A percentile compares a stretch with the other conserved stretches of the same genome.
Evolutionary conservation across 2,329 filamentous ascomycete species (phyloP).

Genomic region (Pestalotiopsis sp.): DNA sequence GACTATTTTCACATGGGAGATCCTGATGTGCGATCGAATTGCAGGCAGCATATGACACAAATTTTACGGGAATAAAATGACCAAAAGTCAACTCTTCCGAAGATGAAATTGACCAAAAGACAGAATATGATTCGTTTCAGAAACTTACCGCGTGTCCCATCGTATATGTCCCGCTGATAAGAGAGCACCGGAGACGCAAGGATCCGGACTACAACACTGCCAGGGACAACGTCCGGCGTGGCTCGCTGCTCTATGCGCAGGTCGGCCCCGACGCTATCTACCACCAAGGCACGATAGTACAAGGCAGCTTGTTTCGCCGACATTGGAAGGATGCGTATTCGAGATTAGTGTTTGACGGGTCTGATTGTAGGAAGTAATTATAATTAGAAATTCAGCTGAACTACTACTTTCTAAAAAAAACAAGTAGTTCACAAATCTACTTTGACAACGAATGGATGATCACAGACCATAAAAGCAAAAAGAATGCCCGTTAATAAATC

Average conservation of each 20-base stretch:
- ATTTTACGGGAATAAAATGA: too few relatives aligned
- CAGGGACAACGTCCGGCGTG: slow-evolving; percentile 34
- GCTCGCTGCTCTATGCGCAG: slow-evolving; percentile 33
- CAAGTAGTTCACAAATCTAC: neutral
- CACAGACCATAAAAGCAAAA: too few relatives aligned
- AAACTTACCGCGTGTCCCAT: slow-evolving; percentile 29
- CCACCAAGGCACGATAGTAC: slow-evolving; percentile 30
- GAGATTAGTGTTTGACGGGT: too few relatives aligned
- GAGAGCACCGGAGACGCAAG: slow-evolving; percentile 38
- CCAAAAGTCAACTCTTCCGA: too few relatives aligned
- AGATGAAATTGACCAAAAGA: too few relatives aligned
- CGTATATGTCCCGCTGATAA: slow-evolving; percentile 43
- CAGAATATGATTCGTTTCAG: too few relatives aligned
- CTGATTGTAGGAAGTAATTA: too few relatives aligned
- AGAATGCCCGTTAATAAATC: neutral
- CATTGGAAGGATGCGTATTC: slow-evolving; percentile 13
- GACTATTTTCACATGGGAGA: too few relatives aligned
- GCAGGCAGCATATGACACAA: too few relatives aligned
- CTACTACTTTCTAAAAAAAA: neutral
- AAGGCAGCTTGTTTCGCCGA: slow-evolving; percentile 17
- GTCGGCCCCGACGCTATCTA: slow-evolving; percentile 23
- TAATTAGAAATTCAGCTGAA: too few relatives aligned
- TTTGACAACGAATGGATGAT: neutral
- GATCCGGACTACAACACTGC: slow-evolving; percentile 42
- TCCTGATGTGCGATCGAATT: too few relatives aligned